Evolutionary conservation across 1,139 yeast species (phyloP), one percentile per base, ranked within the genome.

Genomic region (Debaryomyces psychrophilus): DNA sequence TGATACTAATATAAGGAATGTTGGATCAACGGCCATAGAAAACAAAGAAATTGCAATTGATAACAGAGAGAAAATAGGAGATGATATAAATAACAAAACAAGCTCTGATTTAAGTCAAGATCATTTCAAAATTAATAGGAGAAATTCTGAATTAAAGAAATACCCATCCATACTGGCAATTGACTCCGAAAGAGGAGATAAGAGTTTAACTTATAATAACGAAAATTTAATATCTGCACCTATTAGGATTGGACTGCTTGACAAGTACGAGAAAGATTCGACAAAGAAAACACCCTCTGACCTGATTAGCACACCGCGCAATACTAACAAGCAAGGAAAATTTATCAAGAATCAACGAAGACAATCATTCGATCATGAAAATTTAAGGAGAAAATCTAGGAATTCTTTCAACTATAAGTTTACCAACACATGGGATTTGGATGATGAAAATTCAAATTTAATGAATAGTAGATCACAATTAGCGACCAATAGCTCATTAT

Each of bases 381-480:
- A 23, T n/a, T 5, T 18, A 11, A 26, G 31, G 14, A 23, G 22
- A 8, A 28, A 31, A n/a, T 27, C 28, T 25, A 37, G 12, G 3
- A 27, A 26, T 18, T 14, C 23, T 15, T 28, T 28, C 3, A 28
- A 28, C 15, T 18, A 38, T 28, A 33, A 44, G 26, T 15, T 37
- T 43, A 18, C 41, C 57, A 2, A 62, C 59, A 31, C 41, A n/a
- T 38, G 41, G 39, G 77, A 72, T 48, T 57, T 68, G 41, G 77
- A 73, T 50, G 65, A 71, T 48, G 77, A 71, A 26, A 71, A 68
- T 37, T 59, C 69, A 14, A 60, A 67, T 22, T 66, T 77, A 12
- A 79, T 86, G 46, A 62, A 57, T 36, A 62, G 61, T 31, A 23
- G 41, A 26, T 4, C 42, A 9, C 31, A 36, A 27, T n/a, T 15